Evolutionary conservation across 352 stramenopile species (phyloP), one percentile per base, ranked within the genome.

Genomic region (Plasmopara halstedii): DNA sequence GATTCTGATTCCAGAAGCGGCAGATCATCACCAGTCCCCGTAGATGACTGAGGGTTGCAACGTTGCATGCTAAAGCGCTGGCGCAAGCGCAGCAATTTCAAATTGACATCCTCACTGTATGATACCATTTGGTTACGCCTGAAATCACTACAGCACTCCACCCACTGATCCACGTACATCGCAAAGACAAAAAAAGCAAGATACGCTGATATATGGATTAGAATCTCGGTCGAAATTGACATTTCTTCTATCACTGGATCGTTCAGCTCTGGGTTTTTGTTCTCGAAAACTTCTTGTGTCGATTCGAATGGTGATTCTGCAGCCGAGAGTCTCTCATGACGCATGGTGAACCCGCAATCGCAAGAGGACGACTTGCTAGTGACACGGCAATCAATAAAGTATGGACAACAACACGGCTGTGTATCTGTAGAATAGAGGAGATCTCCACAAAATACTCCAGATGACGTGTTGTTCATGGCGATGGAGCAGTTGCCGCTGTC

Each of bases 371-470:
- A 73, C 48, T 56, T 69, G 26, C 67, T 75, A 20, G 69, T 84
- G 23, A 71, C 73, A 53, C 68, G 69, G 34, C 77, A 88, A 42
- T 83, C 70, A 38, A 74, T 84, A 37, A 63, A 75, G 56, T 71
- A 86, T 46, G 62, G 36, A 50, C 73, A 88, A 59, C 77, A 88
- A 53, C 77, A 88, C 40, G 77, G 65, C 19, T 62, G 55, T 1
- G 25, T 43, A 17, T 33, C 49, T 18, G 64, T 47, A 19, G 65
- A 60, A 50, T 51, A 43, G 23, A 68, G 53, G 23, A 88, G 56
- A 23, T 86, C 72, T 31, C 77, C 77, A 27, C 77, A 88, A 54
- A 82, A 88, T 22, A 85, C 77, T 23, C 77, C 77, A 4, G 57
- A 67, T 7, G 46, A 53, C 32, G 42, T 46, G 33, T 83, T 76